Percentiles rank a stretch among this genome's conserved stretches.
These are phyloP conservation scores for Fraxinus latifolia DNA, from an alignment of 305 asterid genomes.

Conservation along the genomic window DNA sequence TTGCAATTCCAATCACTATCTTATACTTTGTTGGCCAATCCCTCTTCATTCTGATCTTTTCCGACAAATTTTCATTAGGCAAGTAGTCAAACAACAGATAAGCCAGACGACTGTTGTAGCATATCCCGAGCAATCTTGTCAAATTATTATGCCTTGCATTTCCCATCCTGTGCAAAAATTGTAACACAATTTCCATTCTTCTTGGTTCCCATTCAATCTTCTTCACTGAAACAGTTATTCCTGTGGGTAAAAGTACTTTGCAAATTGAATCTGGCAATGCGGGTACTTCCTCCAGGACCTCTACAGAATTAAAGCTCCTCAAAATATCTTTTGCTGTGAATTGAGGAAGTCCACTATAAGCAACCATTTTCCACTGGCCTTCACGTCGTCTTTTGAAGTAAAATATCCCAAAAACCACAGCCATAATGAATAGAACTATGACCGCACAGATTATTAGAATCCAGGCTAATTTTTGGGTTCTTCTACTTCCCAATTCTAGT, in stretches of 20 bases:
- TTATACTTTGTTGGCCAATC: constrained; percentile 70
- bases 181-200: constrained; percentile 36
- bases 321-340: constrained; percentile 72
- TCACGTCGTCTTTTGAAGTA: constrained; percentile 46
- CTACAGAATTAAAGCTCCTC: constrained; percentile 54
- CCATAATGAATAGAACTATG: constrained; percentile 43
- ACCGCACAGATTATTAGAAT: constrained; percentile 67
- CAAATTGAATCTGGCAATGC: constrained; percentile 41
- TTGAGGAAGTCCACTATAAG: constrained; percentile 66
- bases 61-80: constrained; percentile 65
- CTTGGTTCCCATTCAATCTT: constrained; percentile 63
- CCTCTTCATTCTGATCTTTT: constrained; percentile 44
- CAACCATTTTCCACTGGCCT: constrained; percentile 67
- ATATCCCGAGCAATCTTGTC: constrained; percentile 66
- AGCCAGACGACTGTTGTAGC: constrained; percentile 57
- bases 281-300: constrained; percentile 27
- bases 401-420: constrained; percentile 49
- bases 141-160: constrained; percentile 70
- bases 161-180: constrained; percentile 50
- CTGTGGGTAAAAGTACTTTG: constrained; percentile 76
- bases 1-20: constrained; percentile 57
- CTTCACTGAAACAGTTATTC: constrained; percentile 73
- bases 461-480: constrained; percentile 80
- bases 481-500: constrained; percentile 60
- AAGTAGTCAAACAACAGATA: constrained; percentile 70